phyloP scores from a whole-genome alignment of 2,329 filamentous ascomycete genomes.

The Mollisiaceae sp. region DNA sequence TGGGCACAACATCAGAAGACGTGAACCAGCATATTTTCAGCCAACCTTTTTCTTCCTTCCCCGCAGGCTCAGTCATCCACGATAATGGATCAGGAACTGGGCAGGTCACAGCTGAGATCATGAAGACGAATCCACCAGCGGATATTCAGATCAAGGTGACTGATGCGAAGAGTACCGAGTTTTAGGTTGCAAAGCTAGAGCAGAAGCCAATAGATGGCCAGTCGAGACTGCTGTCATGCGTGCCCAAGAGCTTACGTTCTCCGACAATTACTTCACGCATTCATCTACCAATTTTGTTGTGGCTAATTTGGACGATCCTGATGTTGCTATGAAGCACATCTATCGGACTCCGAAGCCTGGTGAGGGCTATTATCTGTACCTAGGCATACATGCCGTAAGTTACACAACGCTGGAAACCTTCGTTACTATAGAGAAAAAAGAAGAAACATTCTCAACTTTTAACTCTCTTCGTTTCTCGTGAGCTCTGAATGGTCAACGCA shows the following conservation, averaged over 20 bases:
- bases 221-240: slow-evolving; percentile 16
- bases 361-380: slow-evolving; percentile 49
- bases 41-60: background rate
- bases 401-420: slow-evolving; percentile 4
- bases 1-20: slow-evolving; percentile 13
- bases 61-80: slow-evolving; percentile 11
- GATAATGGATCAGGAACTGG: slow-evolving; percentile 21
- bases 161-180: slow-evolving; percentile 14
- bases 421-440: too few species aligned
- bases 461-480: background rate
- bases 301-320: slow-evolving; percentile 2
- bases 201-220: slow-evolving; percentile 10
- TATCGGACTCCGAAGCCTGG: slow-evolving; percentile 87
- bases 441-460: background rate
- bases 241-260: slow-evolving; percentile 21
- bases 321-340: slow-evolving; percentile 73
- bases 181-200: background rate
- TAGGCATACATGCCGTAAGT: slow-evolving; percentile 22
- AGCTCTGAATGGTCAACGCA: background rate
- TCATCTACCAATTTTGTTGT: slow-evolving; percentile 21
- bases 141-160: slow-evolving; percentile 10
- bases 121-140: slow-evolving; percentile 6
- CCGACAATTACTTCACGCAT: slow-evolving; percentile 16
- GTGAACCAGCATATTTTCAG: slow-evolving; percentile 9
- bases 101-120: slow-evolving; percentile 12